Evolutionary conservation across 169 alveolate genomes (phyloP).

Genomic region (Babesia gibsoni): DNA sequence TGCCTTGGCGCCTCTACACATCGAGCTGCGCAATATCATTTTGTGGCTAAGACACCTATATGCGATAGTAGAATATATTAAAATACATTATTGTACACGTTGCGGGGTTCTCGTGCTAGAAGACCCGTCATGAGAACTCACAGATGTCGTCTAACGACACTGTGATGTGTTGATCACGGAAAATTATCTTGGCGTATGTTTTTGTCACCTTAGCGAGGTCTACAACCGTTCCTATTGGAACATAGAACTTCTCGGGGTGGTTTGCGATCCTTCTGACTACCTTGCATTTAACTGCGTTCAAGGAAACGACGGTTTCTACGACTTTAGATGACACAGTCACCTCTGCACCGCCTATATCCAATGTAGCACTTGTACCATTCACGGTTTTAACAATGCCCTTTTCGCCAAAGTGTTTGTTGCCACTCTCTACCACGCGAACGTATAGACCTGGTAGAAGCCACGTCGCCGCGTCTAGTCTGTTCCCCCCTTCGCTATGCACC

Average conservation of each 20-base stretch:
- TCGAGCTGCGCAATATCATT: neutral
- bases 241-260: conserved; percentile 18
- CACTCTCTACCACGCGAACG: conserved; percentile 34
- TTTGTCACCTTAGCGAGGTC: neutral
- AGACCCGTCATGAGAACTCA: conserved; percentile 23
- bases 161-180: neutral
- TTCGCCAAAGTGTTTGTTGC: conserved; percentile 9
- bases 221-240: conserved; percentile 42
- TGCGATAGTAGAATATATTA: no score
- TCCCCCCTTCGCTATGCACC: neutral
- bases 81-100: no score
- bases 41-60: neutral
- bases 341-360: neutral
- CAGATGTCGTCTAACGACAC: conserved; percentile 49
- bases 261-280: conserved; percentile 38
- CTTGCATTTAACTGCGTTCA: conserved; percentile 20
- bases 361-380: neutral
- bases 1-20: conserved; percentile 24
- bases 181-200: conserved; percentile 30
- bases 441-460: conserved; percentile 41
- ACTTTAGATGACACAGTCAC: neutral
- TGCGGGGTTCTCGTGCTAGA: no score
- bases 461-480: neutral
- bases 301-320: conserved; percentile 47
- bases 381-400: conserved; percentile 36